A percentile compares a stretch with the other conserved stretches of the same genome.
Evolutionary conservation across 1,284 basidiomycete species (phyloP).

Genomic region (Singerocomus inundabilis): DNA sequence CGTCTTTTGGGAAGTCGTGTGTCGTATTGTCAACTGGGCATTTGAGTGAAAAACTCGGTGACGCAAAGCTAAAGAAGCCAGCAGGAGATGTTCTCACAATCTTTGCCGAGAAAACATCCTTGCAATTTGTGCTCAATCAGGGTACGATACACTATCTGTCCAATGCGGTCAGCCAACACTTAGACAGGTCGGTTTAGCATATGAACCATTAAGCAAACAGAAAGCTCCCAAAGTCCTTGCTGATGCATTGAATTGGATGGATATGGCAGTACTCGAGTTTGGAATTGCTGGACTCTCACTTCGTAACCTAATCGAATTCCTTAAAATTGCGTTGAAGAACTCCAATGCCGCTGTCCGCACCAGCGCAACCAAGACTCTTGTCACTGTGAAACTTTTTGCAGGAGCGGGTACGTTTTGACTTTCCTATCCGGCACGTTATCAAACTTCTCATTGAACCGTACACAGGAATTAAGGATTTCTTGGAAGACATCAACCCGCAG

Average conservation of each 20-base stretch:
- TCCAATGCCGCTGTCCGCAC: constrained; percentile 94
- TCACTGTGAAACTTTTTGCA: constrained; percentile 90
- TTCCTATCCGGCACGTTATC: background rate
- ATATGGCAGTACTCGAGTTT: constrained; percentile 88
- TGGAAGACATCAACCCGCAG: constrained; percentile 95
- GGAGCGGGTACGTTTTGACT: constrained; percentile 68
- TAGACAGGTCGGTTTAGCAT: constrained; percentile 52
- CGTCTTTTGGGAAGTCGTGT: constrained; percentile 85
- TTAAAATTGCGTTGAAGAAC: constrained; percentile 86
- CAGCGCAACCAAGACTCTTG: constrained; percentile 92
- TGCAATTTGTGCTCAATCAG: constrained; percentile 93
- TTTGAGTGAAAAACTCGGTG: constrained; percentile 93
- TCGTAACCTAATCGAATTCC: constrained; percentile 84
- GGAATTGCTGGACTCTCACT: constrained; percentile 87
- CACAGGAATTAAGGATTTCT: constrained; percentile 83
- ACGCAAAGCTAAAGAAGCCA: constrained; percentile 95
- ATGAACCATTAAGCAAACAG: constrained; percentile 88
- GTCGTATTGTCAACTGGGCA: constrained; percentile 84
- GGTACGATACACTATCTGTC: constrained; percentile 47
- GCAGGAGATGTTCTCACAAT: constrained; percentile 84
- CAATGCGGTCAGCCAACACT: constrained; percentile 12
- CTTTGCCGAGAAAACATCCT: constrained; percentile 90
- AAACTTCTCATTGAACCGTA: constrained; percentile 1
- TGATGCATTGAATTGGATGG: constrained; percentile 90
- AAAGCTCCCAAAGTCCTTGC: constrained; percentile 98